Percentiles rank a stretch among this genome's conserved stretches.
These are phyloP conservation scores for Ceratopteris richardii DNA, from an alignment of 75 land plant genomes.

Conservation along the genomic window DNA sequence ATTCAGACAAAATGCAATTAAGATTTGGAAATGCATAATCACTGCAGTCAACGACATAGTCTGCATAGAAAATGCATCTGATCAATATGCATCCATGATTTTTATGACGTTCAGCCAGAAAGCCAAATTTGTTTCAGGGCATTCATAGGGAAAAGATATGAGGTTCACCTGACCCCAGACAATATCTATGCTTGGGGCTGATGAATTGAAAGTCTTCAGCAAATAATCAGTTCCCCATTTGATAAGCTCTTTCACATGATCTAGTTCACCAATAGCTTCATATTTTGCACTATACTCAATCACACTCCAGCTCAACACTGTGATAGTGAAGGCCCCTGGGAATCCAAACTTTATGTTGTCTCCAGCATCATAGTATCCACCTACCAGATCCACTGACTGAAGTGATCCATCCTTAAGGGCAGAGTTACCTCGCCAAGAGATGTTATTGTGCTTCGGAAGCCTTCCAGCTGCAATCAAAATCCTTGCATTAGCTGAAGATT, in stretches of 20 bases:
- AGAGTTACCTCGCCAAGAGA: slow-evolving; percentile 62
- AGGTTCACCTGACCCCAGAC: slow-evolving; percentile 46
- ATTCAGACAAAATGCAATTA: too few relatives aligned
- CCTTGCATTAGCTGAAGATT: too few relatives aligned
- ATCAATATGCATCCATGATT: background rate
- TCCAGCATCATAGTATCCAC: slow-evolving; percentile 65
- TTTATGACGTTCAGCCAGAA: too few relatives aligned
- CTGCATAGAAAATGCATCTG: background rate
- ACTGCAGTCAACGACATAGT: background rate
- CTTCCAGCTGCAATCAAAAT: slow-evolving; percentile 87
- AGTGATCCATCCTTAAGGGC: slow-evolving; percentile 48
- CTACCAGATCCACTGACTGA: slow-evolving; percentile 32
- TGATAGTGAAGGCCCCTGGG: slow-evolving; percentile 54
- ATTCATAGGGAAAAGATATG: background rate
- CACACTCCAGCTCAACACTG: slow-evolving; percentile 74
- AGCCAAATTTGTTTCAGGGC: too few relatives aligned
- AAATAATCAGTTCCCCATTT: slow-evolving; percentile 90
- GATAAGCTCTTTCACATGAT: slow-evolving; percentile 66
- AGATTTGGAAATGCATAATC: background rate
- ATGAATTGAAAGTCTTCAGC: slow-evolving; percentile 74
- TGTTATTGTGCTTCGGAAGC: slow-evolving; percentile 53
- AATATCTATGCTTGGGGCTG: slow-evolving; percentile 40
- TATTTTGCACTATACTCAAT: slow-evolving; percentile 71
- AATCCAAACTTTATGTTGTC: slow-evolving; percentile 63
- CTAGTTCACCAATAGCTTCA: slow-evolving; percentile 43